Conservation (phyloP, 2,329 filamentous ascomycete species). For the Aspergillus eucalypticola region DNA sequence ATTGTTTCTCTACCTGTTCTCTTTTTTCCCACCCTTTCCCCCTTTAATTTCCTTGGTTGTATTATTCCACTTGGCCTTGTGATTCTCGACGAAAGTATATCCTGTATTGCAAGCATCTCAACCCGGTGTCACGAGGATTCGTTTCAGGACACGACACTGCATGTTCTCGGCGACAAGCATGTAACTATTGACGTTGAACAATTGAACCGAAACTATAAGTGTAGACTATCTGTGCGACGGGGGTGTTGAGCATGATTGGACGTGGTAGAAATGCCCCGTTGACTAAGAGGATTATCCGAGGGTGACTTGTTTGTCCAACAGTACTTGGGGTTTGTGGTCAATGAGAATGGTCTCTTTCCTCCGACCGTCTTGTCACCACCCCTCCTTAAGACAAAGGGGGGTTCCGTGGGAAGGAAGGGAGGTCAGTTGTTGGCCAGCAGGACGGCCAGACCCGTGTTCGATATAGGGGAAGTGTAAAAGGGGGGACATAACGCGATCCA, state of each 20-base stretch:
- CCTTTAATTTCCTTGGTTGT: conserved; percentile 18
- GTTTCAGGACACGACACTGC: conserved; percentile 22
- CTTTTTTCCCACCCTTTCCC: neutral
- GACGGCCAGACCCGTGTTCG: too few relatives aligned
- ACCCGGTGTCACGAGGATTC: conserved; percentile 18
- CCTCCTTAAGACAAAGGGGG: neutral
- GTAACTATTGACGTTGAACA: conserved; percentile 24
- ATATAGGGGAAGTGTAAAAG: too few relatives aligned
- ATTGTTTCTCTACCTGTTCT: conserved; percentile 20
- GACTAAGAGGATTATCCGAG: conserved; percentile 1
- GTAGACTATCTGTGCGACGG: conserved; percentile 16
- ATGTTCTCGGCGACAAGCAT: conserved; percentile 26
- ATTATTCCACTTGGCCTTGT: conserved; percentile 23
- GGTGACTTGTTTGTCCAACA: conserved; percentile 1
- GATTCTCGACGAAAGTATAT: conserved; percentile 21
- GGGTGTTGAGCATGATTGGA: conserved; percentile 3
- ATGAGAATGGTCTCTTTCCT: neutral
- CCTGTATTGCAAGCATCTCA: conserved; percentile 18
- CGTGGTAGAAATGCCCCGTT: conserved; percentile 2
- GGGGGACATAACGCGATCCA: too few relatives aligned
- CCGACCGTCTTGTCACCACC: neutral
- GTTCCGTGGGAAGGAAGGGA: neutral
- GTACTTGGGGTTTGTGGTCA: neutral
- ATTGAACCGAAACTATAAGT: conserved; percentile 17
- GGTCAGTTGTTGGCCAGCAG: too few relatives aligned